A percentile compares a stretch with the other conserved stretches of the same genome.
Evolutionary conservation across 306 rosid genomes (phyloP).

Genomic region (Cicer chorassanicum): DNA sequence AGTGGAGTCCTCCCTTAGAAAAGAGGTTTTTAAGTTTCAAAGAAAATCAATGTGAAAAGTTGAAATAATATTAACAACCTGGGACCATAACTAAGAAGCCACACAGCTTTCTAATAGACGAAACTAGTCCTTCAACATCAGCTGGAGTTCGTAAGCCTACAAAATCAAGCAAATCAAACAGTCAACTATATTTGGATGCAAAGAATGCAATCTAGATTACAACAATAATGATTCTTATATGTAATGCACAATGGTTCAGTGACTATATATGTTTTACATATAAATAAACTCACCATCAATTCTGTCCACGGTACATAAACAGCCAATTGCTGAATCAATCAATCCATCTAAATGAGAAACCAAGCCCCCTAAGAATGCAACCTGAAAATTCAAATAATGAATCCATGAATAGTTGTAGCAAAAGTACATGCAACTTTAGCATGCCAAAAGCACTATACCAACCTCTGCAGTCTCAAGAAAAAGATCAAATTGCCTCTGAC

Average conservation of each 20-base stretch:
- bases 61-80: constrained; percentile 56
- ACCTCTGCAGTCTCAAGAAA: constrained; percentile 96
- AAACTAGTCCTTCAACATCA: constrained; percentile 73
- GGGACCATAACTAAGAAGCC: constrained; percentile 87
- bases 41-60: constrained; percentile 38
- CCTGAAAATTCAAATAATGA: constrained; percentile 59
- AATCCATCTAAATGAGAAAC: constrained; percentile 83
- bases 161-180: constrained; percentile 50
- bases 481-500: constrained; percentile 75
- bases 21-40: constrained; percentile 33
- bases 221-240: constrained; percentile 6
- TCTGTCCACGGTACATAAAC: constrained; percentile 59
- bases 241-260: not conserved
- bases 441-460: constrained; percentile 51
- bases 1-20: constrained; percentile 7
- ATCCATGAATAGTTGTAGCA: constrained; percentile 33
- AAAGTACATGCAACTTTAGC: constrained; percentile 10
- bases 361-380: constrained; percentile 74
- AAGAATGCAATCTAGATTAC: constrained; percentile 34
- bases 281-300: constrained; percentile 67
- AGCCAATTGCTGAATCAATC: constrained; percentile 70
- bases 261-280: constrained; percentile 40
- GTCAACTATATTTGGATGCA: constrained; percentile 28
- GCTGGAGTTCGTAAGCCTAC: constrained; percentile 59
- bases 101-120: constrained; percentile 75